Conservation (phyloP, 805 yeast genomes). For the Hanseniaspora pseudoguilliermondii region DNA sequence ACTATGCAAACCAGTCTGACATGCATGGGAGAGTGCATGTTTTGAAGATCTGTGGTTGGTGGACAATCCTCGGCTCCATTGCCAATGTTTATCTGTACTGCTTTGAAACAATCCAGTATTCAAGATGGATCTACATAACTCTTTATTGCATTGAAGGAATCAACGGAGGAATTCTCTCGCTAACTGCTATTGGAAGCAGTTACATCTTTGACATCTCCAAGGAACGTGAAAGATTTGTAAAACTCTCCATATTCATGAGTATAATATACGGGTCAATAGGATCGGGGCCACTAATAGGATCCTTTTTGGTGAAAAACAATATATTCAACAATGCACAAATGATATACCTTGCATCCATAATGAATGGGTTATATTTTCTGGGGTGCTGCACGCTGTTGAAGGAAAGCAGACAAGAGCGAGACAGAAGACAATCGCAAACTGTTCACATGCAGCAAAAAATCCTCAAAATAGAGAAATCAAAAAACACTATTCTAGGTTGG, state of each 20-base stretch:
- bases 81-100: constrained; percentile 16
- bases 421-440: constrained; percentile 37
- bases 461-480: neutral
- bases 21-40: constrained; percentile 19
- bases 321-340: constrained; percentile 7
- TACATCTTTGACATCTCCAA: constrained; percentile 18
- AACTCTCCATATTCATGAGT: constrained; percentile 19
- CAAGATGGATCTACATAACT: constrained; percentile 12
- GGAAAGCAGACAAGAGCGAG: constrained; percentile 50
- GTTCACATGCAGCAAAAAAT: neutral
- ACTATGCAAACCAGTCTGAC: constrained; percentile 20
- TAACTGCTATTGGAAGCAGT: constrained; percentile 20
- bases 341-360: constrained; percentile 9
- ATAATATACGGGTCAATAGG: constrained; percentile 19
- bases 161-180: constrained; percentile 20
- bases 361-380: constrained; percentile 11
- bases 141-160: constrained; percentile 15
- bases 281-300: constrained; percentile 20
- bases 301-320: constrained; percentile 15
- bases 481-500: neutral
- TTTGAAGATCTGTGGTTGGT: constrained; percentile 21
- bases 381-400: constrained; percentile 28
- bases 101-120: constrained; percentile 12
- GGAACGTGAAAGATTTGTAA: constrained; percentile 15
- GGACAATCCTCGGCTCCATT: constrained; percentile 19